Conservation (phyloP, 768 basidiomycete species). For the Pholiota microspora region DNA sequence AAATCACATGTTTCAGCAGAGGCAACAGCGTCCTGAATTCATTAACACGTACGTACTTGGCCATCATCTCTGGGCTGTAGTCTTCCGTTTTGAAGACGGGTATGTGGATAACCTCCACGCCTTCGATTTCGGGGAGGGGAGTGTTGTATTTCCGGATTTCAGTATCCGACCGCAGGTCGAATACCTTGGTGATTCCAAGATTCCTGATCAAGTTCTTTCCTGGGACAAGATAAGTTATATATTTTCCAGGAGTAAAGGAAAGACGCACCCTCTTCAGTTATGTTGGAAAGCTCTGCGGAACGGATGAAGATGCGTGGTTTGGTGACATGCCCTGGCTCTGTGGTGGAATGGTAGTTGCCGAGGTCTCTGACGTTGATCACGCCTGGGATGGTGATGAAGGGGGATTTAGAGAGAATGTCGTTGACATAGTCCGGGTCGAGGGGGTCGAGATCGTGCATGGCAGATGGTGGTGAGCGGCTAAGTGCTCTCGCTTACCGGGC, state of each 20-base stretch:
- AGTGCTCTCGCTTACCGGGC: conserved; percentile 7
- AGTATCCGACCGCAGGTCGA: conserved; percentile 77
- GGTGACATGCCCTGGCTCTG: conserved; percentile 47
- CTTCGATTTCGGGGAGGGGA: conserved; percentile 62
- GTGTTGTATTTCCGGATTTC: conserved; percentile 75
- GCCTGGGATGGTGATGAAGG: conserved; percentile 70
- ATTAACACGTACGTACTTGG: conserved; percentile 63
- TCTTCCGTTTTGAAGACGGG: conserved; percentile 75
- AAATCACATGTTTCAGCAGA: conserved; percentile 23
- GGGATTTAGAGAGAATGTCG: conserved; percentile 62
- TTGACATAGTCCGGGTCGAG: conserved; percentile 66
- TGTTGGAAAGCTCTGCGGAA: conserved; percentile 68
- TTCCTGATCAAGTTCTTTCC: conserved; percentile 56
- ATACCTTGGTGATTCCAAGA: conserved; percentile 66
- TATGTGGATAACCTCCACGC: conserved; percentile 54
- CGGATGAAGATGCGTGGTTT: conserved; percentile 61
- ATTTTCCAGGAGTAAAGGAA: neutral
- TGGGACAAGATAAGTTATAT: conserved; percentile 22
- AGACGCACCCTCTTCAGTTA: conserved; percentile 64
- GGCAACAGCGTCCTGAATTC: conserved; percentile 12
- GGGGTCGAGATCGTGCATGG: conserved; percentile 55
- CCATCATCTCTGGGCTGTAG: conserved; percentile 83
- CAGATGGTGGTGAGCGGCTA: conserved; percentile 6
- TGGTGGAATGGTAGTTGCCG: conserved; percentile 54
- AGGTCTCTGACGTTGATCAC: conserved; percentile 77